Evolutionary conservation across 2,329 filamentous ascomycete species (phyloP), one percentile per base, ranked within the genome.

Genomic region (Lasiodiplodia gonubiensis): DNA sequence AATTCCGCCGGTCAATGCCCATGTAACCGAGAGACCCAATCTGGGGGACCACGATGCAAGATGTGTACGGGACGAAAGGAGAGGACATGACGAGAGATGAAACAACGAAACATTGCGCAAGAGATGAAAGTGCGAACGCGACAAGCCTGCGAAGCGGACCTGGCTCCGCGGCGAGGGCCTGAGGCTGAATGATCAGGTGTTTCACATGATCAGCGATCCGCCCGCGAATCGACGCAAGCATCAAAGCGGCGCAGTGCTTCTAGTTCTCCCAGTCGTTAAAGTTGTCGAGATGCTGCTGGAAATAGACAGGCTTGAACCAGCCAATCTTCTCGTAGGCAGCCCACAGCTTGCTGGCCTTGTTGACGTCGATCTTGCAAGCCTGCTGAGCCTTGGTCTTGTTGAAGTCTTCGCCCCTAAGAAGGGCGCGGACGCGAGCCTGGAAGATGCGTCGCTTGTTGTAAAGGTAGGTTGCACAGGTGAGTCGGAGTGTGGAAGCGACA

Each of bases 311-410:
- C 51, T 91, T 84, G 70, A 97, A 88, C 92, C 93, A 97, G 72
- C 91, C 91, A 46, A 95, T 92, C 73, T 89, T 90, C 60, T 97
- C 92, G 76, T 92, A 98, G 6, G 93, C 93, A 46, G 89, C 89
- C 92, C 93, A 97, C 55, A 98, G 84, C 79, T 94, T 94, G 71
- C 92, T 96, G 3, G 94, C 93, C 83, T 97, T 98, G 84, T 97
- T 97, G 77, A 98, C 94, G 74, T 98, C 94, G 70, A 97, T 97
- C 83, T 96, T 96, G 86, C 93, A 97, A n/a, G 92, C 93, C 78
- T 97, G 92, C 79, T 98, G 94, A 5, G 93, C 93, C 76, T 97
- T 92, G 1, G 94, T 98, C 86, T 97, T 97, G 77, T 92, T 90
- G 78, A 97, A 97, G 74, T 94, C 91, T 79, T 96, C 95, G 76